phyloP scores from a whole-genome alignment of 495 filamentous ascomycete genomes.

The Cladorrhinum samala region DNA sequence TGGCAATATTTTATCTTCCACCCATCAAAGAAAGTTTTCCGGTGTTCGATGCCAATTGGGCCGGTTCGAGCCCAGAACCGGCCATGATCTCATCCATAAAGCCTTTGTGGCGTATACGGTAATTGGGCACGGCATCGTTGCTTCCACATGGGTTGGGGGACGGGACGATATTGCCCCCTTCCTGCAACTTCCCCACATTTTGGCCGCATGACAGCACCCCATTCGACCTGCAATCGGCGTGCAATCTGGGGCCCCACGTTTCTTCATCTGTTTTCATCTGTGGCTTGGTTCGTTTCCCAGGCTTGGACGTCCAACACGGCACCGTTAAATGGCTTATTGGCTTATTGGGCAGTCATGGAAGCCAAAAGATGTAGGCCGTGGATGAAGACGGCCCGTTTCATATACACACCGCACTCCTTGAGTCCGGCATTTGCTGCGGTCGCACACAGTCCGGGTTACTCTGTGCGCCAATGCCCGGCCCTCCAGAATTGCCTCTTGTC shows the following conservation, averaged over 20 bases:
- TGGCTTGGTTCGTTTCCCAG: constrained; percentile 13
- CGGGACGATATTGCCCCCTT: constrained; percentile 20
- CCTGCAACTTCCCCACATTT: constrained; percentile 16
- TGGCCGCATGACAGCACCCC: constrained; percentile 12
- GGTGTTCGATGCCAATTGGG: too few species aligned
- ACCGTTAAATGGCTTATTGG: constrained; percentile 8
- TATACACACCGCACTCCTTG: constrained; percentile 16
- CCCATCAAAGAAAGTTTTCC: too few species aligned
- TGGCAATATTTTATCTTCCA: too few species aligned
- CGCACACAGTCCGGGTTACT: constrained; percentile 6
- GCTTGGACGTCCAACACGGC: constrained; percentile 1
- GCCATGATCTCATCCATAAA: neutral
- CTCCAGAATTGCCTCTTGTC: neutral
- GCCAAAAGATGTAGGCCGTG: constrained; percentile 7
- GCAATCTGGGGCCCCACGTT: constrained; percentile 20
- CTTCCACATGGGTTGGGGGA: constrained; percentile 9
- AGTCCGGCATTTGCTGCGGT: constrained; percentile 23
- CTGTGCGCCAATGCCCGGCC: neutral
- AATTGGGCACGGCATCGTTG: constrained; percentile 14
- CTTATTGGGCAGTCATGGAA: constrained; percentile 2
- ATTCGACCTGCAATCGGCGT: constrained; percentile 22
- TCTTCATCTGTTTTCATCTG: constrained; percentile 8
- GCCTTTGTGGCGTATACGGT: neutral
- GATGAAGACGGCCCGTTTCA: constrained; percentile 19
- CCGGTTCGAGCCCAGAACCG: too few species aligned